phyloP scores from a whole-genome alignment of 768 basidiomycete species.

The Kwoniella sp. region DNA sequence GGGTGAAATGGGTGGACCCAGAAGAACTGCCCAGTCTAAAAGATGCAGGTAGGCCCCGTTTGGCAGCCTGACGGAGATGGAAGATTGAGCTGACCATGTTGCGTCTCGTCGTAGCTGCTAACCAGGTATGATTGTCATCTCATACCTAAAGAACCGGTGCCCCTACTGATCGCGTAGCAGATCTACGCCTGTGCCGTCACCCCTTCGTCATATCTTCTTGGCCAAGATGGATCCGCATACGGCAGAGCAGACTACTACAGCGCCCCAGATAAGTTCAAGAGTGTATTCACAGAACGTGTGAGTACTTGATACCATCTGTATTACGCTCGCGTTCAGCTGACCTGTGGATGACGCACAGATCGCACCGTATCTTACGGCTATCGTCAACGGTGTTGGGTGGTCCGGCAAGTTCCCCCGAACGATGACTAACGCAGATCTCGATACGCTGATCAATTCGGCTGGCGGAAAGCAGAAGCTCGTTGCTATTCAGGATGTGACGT shows the following conservation, averaged over 20 bases:
- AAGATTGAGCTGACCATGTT: background rate
- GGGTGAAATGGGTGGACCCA: slow-evolving; percentile 64
- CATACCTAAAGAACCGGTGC: background rate
- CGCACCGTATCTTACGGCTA: slow-evolving; percentile 79
- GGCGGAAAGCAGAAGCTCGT: slow-evolving; percentile 61
- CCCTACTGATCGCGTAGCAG: slow-evolving; percentile 4
- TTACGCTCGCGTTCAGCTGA: background rate
- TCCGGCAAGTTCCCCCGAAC: slow-evolving; percentile 73
- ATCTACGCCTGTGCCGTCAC: slow-evolving; percentile 52
- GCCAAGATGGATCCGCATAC: slow-evolving; percentile 64
- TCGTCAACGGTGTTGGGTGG: slow-evolving; percentile 89
- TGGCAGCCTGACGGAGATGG: background rate
- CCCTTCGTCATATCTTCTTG: slow-evolving; percentile 64
- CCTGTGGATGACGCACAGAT: slow-evolving; percentile 59
- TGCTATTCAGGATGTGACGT: slow-evolving; percentile 78
- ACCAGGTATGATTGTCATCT: slow-evolving; percentile 3
- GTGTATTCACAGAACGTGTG: slow-evolving; percentile 71
- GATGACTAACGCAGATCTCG: slow-evolving; percentile 66
- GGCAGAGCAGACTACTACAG: slow-evolving; percentile 71
- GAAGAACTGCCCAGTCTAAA: slow-evolving; percentile 60
- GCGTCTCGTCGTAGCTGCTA: background rate
- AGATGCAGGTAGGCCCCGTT: slow-evolving; percentile 9
- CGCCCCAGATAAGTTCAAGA: slow-evolving; percentile 67
- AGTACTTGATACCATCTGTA: slow-evolving; percentile 1
- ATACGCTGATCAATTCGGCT: slow-evolving; percentile 59